A percentile compares a stretch with the other conserved stretches of the same genome.
phyloP scores from a whole-genome alignment of 805 yeast genomes.

The Ogataea pini region DNA sequence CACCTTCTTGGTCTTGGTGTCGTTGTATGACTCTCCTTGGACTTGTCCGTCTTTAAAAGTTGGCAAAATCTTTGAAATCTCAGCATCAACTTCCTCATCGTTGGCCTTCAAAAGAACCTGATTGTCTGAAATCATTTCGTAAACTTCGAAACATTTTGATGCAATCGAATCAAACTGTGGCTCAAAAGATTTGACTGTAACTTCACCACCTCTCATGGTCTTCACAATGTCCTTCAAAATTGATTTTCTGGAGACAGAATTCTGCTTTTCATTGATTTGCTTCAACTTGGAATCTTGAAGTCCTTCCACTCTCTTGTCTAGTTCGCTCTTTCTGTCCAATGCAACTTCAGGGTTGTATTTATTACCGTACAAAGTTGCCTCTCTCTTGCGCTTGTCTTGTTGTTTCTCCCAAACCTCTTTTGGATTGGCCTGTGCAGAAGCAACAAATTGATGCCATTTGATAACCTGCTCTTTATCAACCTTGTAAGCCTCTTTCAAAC shows the following conservation, averaged over 20 bases:
- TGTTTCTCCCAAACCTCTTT: conserved; percentile 54
- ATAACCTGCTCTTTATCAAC: conserved; percentile 71
- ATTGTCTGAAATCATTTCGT: conserved; percentile 29
- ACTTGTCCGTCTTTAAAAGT: conserved; percentile 32
- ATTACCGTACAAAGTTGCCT: conserved; percentile 33
- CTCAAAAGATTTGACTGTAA: conserved; percentile 36
- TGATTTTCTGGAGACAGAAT: conserved; percentile 45
- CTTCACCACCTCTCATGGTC: conserved; percentile 25
- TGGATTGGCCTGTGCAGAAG: conserved; percentile 57
- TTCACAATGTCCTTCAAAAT: conserved; percentile 46
- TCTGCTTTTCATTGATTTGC: conserved; percentile 35
- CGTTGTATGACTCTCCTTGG: conserved; percentile 31
- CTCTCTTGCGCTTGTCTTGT: conserved; percentile 44
- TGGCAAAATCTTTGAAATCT: conserved; percentile 46
- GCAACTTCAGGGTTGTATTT: conserved; percentile 24
- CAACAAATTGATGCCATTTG: conserved; percentile 75
- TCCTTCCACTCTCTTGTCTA: conserved; percentile 34
- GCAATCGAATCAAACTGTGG: conserved; percentile 38
- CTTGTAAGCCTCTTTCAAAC: conserved; percentile 62
- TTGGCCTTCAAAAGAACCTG: conserved; percentile 25
- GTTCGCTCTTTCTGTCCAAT: conserved; percentile 15
- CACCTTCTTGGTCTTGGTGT: conserved; percentile 33
- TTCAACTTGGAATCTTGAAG: conserved; percentile 35
- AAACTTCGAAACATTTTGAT: conserved; percentile 39
- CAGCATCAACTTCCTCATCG: conserved; percentile 46